Evolutionary conservation across 805 yeast species (phyloP).

Genomic region (Saccharomycopsis microspora): DNA sequence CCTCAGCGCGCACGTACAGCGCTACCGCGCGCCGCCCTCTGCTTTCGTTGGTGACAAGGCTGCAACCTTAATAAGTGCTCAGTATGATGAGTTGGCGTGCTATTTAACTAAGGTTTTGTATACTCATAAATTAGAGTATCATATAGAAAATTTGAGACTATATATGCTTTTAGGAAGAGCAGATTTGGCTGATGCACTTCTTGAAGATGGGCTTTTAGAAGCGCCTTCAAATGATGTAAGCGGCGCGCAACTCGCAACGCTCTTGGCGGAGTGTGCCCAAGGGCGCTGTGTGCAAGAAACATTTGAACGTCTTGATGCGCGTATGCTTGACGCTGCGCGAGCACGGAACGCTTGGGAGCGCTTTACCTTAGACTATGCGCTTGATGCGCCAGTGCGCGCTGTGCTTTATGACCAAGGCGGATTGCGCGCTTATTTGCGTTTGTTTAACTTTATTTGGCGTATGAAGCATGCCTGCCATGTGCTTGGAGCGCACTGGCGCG

Average conservation of each 20-base stretch:
- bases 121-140: slow-evolving; percentile 11
- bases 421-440: slow-evolving; percentile 52
- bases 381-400: slow-evolving; percentile 25
- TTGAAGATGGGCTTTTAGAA: slow-evolving; percentile 46
- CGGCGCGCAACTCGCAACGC: slow-evolving; percentile 46
- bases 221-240: slow-evolving; percentile 55
- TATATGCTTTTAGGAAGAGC: slow-evolving; percentile 59
- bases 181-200: slow-evolving; percentile 67
- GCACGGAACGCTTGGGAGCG: slow-evolving; percentile 75
- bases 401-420: slow-evolving; percentile 24
- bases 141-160: slow-evolving; percentile 20
- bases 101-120: slow-evolving; percentile 10
- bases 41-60: slow-evolving; percentile 8
- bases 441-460: slow-evolving; percentile 82
- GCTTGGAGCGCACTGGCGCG: too few relatives aligned
- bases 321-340: slow-evolving; percentile 65
- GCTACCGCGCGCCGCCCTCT: slow-evolving; percentile 13
- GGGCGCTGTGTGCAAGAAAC: slow-evolving; percentile 28
- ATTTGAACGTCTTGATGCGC: slow-evolving; percentile 67
- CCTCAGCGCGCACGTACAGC: slow-evolving; percentile 34
- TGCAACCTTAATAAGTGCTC: slow-evolving; percentile 8
- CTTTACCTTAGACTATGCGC: slow-evolving; percentile 71
- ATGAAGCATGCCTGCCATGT: slow-evolving; percentile 20
- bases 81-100: slow-evolving; percentile 11
- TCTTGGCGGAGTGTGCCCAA: too few relatives aligned